Conservation (phyloP, 2,329 filamentous ascomycete species). For the Setomelanomma holmii region DNA sequence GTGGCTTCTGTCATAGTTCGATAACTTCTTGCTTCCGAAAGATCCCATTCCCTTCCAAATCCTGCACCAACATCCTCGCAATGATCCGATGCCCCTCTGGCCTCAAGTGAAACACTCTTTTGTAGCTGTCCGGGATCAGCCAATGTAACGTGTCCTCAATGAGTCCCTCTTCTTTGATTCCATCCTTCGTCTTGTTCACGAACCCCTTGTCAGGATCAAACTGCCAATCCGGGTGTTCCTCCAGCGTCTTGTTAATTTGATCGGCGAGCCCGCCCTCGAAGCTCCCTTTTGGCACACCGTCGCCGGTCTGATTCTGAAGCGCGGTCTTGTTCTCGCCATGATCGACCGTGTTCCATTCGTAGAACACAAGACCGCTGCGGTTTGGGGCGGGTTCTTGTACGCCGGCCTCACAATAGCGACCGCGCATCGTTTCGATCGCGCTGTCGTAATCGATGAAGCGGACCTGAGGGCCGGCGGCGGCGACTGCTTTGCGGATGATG, state of each 20-base stretch:
- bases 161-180: slow-evolving; percentile 11
- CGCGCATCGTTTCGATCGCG: slow-evolving; percentile 15
- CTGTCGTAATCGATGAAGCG: slow-evolving; percentile 36
- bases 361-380: slow-evolving; percentile 33
- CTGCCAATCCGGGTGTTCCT: slow-evolving; percentile 35
- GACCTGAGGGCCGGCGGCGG: slow-evolving; percentile 22
- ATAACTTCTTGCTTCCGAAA: neutral
- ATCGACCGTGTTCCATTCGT: slow-evolving; percentile 42
- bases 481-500: slow-evolving; percentile 22
- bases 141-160: slow-evolving; percentile 35
- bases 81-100: slow-evolving; percentile 33
- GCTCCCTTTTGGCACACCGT: slow-evolving; percentile 28
- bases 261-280: slow-evolving; percentile 36
- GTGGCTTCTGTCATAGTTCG: no score
- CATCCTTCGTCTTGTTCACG: slow-evolving; percentile 24
- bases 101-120: slow-evolving; percentile 40
- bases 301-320: slow-evolving; percentile 27
- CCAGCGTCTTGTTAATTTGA: slow-evolving; percentile 31
- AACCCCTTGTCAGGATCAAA: slow-evolving; percentile 34
- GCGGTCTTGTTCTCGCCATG: slow-evolving; percentile 26
- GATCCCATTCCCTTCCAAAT: slow-evolving; percentile 13
- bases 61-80: slow-evolving; percentile 27
- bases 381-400: slow-evolving; percentile 36
- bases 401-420: slow-evolving; percentile 38
- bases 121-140: slow-evolving; percentile 40